Evolutionary conservation across 176 grass and related monocot genomes (phyloP), one percentile per base, ranked within the genome.

Genomic region (Ampelocalamus luodianensis): DNA sequence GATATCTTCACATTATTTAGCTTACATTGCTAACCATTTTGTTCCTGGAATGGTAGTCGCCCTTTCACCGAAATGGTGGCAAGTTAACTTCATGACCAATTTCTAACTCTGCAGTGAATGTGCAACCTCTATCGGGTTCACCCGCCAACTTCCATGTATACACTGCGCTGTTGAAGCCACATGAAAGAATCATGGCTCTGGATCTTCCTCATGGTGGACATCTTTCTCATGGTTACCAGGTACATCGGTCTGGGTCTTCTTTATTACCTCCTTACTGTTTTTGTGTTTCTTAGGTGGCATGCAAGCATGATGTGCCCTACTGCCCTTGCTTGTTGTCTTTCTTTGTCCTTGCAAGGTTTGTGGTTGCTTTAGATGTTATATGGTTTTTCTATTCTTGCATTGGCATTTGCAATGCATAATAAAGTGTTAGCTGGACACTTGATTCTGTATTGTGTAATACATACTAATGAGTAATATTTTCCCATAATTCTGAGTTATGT

Each of bases 181-280:
- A 99, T 92, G 97, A 99, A 23, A 92, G 97, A 81, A 99, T 99
- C 68, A 99, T 99, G 97, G 90, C 97, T 75, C 90, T 99, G 51
- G 97, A 99, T 96, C 90, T 99, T 82, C 97, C 97, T 79, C 97
- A 99, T 50, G 97, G 97, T 94, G 97, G 97, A 80, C 97, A 99
- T 96, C 91, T 99, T 88, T 99, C 97, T 84, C 97, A 99, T 87
- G 97, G 97, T 75, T 99, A 99, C 65, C 97, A 99, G 91, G 97
- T 99, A 76, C 23, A 45, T 76, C 42, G 40, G 64, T 89, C 24
- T 70, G 34, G 22, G 68, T 68, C 77, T 85, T 80, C 51, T 10
- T 79, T 82, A 51, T 75, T 82, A 83, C 36, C 42, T 45, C 42
- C 17, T 32, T 69, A 63, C 18, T 36, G 11, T 22, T 54, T 38